Conservation (phyloP, 805 yeast genomes). For the Saccharomyces kudriavzevii region DNA sequence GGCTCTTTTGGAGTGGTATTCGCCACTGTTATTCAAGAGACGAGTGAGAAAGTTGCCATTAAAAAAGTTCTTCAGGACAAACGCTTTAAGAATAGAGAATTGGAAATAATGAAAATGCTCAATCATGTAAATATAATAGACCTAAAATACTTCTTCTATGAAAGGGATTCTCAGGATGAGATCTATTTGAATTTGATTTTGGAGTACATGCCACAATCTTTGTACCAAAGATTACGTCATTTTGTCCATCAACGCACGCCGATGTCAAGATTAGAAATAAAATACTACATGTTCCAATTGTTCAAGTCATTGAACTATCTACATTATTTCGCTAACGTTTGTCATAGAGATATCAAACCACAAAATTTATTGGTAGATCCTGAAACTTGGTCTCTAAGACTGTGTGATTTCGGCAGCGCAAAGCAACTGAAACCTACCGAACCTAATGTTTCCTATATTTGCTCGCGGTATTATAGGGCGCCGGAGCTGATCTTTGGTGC, state of each 20-base stretch:
- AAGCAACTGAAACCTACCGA: conserved; percentile 82
- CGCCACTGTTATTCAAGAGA: conserved; percentile 68
- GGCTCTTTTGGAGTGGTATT: conserved; percentile 99
- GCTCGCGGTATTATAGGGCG: conserved; percentile 94
- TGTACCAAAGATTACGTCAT: conserved; percentile 83
- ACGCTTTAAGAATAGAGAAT: conserved; percentile 87
- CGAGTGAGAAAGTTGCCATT: conserved; percentile 79
- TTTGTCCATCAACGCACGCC: conserved; percentile 62
- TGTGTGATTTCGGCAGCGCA: conserved; percentile 96
- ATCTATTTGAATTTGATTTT: conserved; percentile 81
- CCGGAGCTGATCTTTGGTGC: conserved; percentile 98
- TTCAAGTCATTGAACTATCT: conserved; percentile 72
- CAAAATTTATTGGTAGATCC: conserved; percentile 86
- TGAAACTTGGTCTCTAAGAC: conserved; percentile 69
- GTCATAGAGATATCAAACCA: conserved; percentile 95
- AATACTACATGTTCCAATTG: conserved; percentile 72
- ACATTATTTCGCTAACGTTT: conserved; percentile 63
- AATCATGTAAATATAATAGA: conserved; percentile 83
- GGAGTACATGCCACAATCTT: conserved; percentile 93
- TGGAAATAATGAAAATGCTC: conserved; percentile 88
- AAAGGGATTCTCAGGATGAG: conserved; percentile 45
- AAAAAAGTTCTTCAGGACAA: conserved; percentile 95
- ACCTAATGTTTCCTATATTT: conserved; percentile 92
- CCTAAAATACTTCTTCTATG: conserved; percentile 80
- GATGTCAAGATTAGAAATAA: conserved; percentile 87